These are phyloP conservation scores for Vicia faba DNA, from an alignment of 306 rosid species.

Conservation along the genomic window DNA sequence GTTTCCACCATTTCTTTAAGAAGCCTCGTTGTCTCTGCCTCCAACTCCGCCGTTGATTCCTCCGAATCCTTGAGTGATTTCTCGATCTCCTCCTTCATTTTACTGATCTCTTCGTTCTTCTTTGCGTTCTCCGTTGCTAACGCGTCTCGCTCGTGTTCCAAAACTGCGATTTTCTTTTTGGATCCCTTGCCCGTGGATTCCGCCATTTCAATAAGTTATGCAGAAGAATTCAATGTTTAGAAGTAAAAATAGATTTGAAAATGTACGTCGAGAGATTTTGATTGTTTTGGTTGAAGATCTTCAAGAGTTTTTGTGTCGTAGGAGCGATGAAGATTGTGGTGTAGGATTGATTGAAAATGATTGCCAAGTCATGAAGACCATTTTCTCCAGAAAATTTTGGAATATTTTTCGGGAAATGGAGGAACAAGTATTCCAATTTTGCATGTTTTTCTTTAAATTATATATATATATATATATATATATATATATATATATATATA, in stretches of 20 bases:
- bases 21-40: slow-evolving; percentile 57
- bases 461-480: no score
- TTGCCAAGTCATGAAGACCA: neutral
- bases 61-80: slow-evolving; percentile 36
- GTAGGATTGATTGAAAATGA: slow-evolving; percentile 1
- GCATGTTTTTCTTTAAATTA: neutral
- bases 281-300: neutral
- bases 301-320: neutral
- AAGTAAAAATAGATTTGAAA: neutral
- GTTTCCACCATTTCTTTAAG: slow-evolving; percentile 50
- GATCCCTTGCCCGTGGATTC: slow-evolving; percentile 33
- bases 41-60: slow-evolving; percentile 51
- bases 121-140: slow-evolving; percentile 45
- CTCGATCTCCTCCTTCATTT: slow-evolving; percentile 47
- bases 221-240: neutral
- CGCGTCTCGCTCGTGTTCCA: slow-evolving; percentile 56
- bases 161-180: slow-evolving; percentile 17
- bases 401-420: slow-evolving; percentile 11
- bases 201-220: slow-evolving; percentile 40
- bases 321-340: neutral
- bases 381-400: slow-evolving; percentile 8
- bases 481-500: no score
- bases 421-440: slow-evolving; percentile 2
- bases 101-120: slow-evolving; percentile 41
- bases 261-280: neutral